phyloP scores from a whole-genome alignment of 352 stramenopile species.

The Pythium utonaiense region DNA sequence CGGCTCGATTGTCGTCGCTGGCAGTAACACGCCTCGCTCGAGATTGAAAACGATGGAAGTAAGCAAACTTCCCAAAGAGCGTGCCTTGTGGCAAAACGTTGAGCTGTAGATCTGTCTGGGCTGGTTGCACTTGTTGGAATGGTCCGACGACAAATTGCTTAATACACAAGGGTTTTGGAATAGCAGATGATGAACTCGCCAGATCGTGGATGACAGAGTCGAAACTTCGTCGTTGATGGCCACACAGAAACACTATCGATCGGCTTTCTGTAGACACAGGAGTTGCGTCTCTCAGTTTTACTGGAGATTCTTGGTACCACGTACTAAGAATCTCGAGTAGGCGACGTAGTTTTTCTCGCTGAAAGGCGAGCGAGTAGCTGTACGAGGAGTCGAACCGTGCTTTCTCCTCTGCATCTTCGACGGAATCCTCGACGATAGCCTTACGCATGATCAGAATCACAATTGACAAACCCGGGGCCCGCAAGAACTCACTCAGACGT shows the following conservation, averaged over 20 bases:
- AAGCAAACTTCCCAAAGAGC: slow-evolving; percentile 11
- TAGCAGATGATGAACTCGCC: not conserved
- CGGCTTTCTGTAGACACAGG: not conserved
- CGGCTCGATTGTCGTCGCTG: not conserved
- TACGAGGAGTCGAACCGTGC: slow-evolving; percentile 31
- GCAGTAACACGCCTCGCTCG: not conserved
- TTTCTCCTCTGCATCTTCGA: slow-evolving; percentile 44
- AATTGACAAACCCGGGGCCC: slow-evolving; percentile 27
- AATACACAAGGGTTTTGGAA: not conserved
- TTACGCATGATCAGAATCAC: slow-evolving; percentile 37
- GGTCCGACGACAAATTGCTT: slow-evolving; percentile 24
- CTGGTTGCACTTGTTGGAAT: not conserved
- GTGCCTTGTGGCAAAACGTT: slow-evolving; percentile 25
- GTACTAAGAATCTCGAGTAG: slow-evolving; percentile 38
- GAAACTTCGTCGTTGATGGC: slow-evolving; percentile 20
- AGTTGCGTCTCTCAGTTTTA: not conserved
- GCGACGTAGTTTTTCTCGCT: slow-evolving; percentile 31
- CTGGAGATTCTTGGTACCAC: slow-evolving; percentile 22
- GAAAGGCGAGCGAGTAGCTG: slow-evolving; percentile 40
- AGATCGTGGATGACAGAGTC: slow-evolving; percentile 19
- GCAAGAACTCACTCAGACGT: slow-evolving; percentile 31
- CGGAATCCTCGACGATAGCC: slow-evolving; percentile 43
- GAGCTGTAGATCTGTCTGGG: not conserved
- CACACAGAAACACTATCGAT: slow-evolving; percentile 13
- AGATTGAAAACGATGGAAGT: slow-evolving; percentile 21